Percentiles rank a stretch among this genome's conserved stretches.
These are phyloP conservation scores for Paramecium biaurelia DNA, from an alignment of 73 alveolate species.

Conservation along the genomic window DNA sequence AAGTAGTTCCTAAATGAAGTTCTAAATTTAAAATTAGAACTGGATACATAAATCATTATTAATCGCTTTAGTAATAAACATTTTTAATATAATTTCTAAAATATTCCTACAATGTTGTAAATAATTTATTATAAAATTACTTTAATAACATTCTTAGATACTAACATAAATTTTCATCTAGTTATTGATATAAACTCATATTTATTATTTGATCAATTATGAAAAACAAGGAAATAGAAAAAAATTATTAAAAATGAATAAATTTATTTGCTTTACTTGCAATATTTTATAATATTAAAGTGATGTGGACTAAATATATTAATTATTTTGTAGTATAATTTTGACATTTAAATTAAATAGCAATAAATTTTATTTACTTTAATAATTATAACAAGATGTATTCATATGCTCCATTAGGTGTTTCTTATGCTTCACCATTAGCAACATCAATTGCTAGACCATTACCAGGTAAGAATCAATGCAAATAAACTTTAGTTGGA, in stretches of 20 bases:
- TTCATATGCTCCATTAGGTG: slow-evolving; percentile 15
- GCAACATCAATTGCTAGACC: slow-evolving; percentile 22
- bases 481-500: background rate
- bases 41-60: slow-evolving; percentile 39
- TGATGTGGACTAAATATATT: background rate
- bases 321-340: background rate
- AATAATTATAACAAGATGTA: slow-evolving; percentile 16
- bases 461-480: background rate
- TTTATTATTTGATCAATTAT: no score
- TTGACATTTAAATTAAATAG: background rate
- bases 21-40: slow-evolving; percentile 89
- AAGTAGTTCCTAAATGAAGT: slow-evolving; percentile 94
- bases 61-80: slow-evolving; percentile 83
- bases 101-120: slow-evolving; percentile 77
- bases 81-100: slow-evolving; percentile 90
- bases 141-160: no score
- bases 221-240: background rate
- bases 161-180: no score
- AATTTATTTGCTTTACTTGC: background rate
- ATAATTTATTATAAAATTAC: no score
- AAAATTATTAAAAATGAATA: background rate
- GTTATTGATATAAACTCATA: no score
- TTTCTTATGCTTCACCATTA: slow-evolving; percentile 45
- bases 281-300: background rate
- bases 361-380: background rate